Conservation (phyloP, 345 rosid species). For the Luvunga scandens region DNA sequence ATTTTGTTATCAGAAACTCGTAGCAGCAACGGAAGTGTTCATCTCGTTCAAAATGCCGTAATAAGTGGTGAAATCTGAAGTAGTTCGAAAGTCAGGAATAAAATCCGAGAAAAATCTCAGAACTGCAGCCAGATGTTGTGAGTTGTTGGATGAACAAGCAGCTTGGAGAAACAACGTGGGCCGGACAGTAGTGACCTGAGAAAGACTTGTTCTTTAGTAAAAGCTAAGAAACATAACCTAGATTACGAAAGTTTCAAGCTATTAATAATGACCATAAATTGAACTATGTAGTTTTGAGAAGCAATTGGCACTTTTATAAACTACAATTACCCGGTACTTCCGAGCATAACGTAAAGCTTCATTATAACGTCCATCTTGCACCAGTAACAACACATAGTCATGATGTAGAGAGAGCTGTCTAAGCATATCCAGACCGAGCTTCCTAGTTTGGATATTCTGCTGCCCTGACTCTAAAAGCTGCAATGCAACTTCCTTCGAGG, state of each 20-base stretch:
- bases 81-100: slow-evolving; percentile 64
- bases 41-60: slow-evolving; percentile 66
- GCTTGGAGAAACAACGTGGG: slow-evolving; percentile 83
- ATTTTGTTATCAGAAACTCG: slow-evolving; percentile 2
- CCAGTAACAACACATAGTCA: slow-evolving; percentile 68
- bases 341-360: slow-evolving; percentile 86
- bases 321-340: slow-evolving; percentile 76
- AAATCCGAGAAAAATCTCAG: slow-evolving; percentile 85
- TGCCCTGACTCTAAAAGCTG: slow-evolving; percentile 82
- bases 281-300: background rate
- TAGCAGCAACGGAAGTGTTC: slow-evolving; percentile 38
- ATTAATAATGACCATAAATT: background rate
- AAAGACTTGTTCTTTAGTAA: background rate
- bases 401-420: slow-evolving; percentile 87
- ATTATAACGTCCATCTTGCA: slow-evolving; percentile 86
- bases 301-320: background rate
- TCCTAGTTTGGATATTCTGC: slow-evolving; percentile 63
- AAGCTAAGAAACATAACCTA: background rate
- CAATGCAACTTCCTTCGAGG: slow-evolving; percentile 93
- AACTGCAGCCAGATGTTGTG: slow-evolving; percentile 84
- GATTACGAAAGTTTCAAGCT: background rate
- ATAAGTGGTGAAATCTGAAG: slow-evolving; percentile 57
- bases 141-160: slow-evolving; percentile 66
- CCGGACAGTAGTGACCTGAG: slow-evolving; percentile 67
- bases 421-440: slow-evolving; percentile 90